Percentiles rank a stretch among this genome's conserved stretches.
Conservation (phyloP, 2,329 filamentous ascomycete genomes). For the Claviceps fusiformis region DNA sequence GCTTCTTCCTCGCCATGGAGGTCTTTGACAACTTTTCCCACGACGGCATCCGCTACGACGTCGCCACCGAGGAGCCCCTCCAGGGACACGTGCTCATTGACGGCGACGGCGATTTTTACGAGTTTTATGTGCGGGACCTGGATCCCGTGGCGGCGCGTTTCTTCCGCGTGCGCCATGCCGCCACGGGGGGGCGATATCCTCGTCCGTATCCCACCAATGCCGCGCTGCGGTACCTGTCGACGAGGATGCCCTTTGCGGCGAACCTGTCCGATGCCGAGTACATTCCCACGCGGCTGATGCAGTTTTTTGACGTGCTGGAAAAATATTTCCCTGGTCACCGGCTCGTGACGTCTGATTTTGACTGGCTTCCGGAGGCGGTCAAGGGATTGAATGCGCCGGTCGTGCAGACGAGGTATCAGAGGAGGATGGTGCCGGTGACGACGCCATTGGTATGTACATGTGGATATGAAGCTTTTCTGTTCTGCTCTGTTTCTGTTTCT, state of each 20-base stretch:
- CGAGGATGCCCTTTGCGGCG: conserved; percentile 53
- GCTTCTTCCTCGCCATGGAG: conserved; percentile 95
- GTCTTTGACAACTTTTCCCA: conserved; percentile 98
- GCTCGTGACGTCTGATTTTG: conserved; percentile 82
- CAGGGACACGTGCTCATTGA: conserved; percentile 87
- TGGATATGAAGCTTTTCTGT: conserved; percentile 4
- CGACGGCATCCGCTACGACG: conserved; percentile 84
- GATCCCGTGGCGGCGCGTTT: conserved; percentile 76
- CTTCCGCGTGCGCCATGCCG: conserved; percentile 70
- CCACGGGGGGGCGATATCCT: conserved; percentile 50
- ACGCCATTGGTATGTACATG: conserved; percentile 59
- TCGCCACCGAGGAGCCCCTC: conserved; percentile 63
- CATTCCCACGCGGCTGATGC: conserved; percentile 86
- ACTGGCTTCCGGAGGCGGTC: conserved; percentile 69
- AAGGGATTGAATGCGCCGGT: conserved; percentile 83
- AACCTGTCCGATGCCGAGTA: conserved; percentile 81
- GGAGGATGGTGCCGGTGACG: conserved; percentile 74
- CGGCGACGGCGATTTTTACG: conserved; percentile 74
- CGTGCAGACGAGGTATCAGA: conserved; percentile 84
- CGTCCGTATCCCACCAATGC: conserved; percentile 42
- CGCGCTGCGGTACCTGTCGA: conserved; percentile 47
- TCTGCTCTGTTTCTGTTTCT: too few species aligned
- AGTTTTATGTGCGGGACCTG: conserved; percentile 72
- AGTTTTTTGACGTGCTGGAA: conserved; percentile 87
- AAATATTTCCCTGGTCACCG: conserved; percentile 82